phyloP scores from a whole-genome alignment of 2,329 filamentous ascomycete species.

The Aspergillus costaricaensis region DNA sequence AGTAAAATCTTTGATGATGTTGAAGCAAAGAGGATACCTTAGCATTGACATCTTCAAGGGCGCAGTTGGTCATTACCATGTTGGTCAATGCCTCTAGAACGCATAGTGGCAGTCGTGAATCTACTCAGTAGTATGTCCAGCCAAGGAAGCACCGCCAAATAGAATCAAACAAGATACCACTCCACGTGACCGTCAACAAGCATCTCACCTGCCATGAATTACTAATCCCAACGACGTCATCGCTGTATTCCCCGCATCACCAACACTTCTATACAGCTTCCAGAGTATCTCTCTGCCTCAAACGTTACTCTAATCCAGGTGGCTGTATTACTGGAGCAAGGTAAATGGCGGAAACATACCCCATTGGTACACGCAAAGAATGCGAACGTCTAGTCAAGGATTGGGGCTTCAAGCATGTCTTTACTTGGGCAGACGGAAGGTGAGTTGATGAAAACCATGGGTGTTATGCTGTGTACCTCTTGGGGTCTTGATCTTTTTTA shows the following conservation, averaged over 20 bases:
- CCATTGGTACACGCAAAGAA: constrained; percentile 42
- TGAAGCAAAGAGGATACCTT: too few species aligned
- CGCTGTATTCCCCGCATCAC: background rate
- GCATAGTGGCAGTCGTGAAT: too few species aligned
- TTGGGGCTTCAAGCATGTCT: constrained; percentile 63
- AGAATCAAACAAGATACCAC: background rate
- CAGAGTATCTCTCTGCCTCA: too few species aligned
- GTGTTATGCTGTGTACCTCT: too few species aligned
- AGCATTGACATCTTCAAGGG: too few species aligned
- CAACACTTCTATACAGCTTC: background rate
- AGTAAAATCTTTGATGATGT: too few species aligned
- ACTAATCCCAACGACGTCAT: background rate
- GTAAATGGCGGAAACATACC: constrained; percentile 36
- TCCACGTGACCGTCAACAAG: background rate
- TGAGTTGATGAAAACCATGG: constrained; percentile 32
- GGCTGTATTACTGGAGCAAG: too few species aligned
- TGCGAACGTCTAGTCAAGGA: constrained; percentile 57
- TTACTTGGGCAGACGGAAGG: constrained; percentile 63
- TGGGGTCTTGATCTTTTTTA: too few species aligned
- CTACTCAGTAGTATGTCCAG: background rate
- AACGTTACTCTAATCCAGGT: too few species aligned
- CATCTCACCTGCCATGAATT: background rate
- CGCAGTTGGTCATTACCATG: too few species aligned
- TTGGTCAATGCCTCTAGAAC: too few species aligned
- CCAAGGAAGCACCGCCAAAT: background rate